Evolutionary conservation across 192 early-diverging fungal genomes (phyloP).

Genomic region (Dissophora globulifera): DNA sequence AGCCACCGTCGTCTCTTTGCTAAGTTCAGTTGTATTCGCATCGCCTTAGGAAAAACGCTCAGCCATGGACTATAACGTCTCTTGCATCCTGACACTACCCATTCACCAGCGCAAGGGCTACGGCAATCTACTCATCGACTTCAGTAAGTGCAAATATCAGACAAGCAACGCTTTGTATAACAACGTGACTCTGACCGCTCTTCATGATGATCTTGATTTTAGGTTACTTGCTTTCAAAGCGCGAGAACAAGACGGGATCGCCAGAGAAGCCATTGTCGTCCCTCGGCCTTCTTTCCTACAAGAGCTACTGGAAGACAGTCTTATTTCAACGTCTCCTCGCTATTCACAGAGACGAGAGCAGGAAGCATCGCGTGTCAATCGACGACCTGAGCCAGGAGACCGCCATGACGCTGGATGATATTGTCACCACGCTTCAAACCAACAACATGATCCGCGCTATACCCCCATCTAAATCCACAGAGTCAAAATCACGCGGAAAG

Average conservation of each 20-base stretch:
- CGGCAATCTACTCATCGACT: conserved; percentile 93
- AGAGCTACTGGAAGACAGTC: conserved; percentile 86
- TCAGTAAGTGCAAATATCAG: conserved; percentile 65
- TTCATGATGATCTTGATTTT: too few relatives aligned
- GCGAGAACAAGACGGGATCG: conserved; percentile 81
- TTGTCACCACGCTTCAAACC: conserved; percentile 78
- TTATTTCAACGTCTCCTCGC: conserved; percentile 75
- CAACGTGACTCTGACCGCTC: too few relatives aligned
- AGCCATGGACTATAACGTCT: conserved; percentile 85
- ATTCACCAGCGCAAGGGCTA: conserved; percentile 90
- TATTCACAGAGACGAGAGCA: conserved; percentile 30
- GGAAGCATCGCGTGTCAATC: conserved; percentile 46
- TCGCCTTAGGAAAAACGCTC: conserved; percentile 81
- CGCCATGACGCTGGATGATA: conserved; percentile 83
- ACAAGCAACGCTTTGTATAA: too few relatives aligned
- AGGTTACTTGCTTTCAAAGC: conserved; percentile 85
- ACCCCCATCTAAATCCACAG: conserved; percentile 25
- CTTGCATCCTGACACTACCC: conserved; percentile 95
- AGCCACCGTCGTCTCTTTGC: too few relatives aligned
- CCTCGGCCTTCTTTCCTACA: conserved; percentile 87
- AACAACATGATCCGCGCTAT: conserved; percentile 59
- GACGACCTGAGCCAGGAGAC: conserved; percentile 73
- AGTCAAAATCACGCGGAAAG: conserved; percentile 42
- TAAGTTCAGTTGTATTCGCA: background rate
- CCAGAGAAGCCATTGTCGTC: conserved; percentile 94